Evolutionary conservation across 2,329 filamentous ascomycete genomes (phyloP).

Genomic region (Berkeleyomyces rouxiae): DNA sequence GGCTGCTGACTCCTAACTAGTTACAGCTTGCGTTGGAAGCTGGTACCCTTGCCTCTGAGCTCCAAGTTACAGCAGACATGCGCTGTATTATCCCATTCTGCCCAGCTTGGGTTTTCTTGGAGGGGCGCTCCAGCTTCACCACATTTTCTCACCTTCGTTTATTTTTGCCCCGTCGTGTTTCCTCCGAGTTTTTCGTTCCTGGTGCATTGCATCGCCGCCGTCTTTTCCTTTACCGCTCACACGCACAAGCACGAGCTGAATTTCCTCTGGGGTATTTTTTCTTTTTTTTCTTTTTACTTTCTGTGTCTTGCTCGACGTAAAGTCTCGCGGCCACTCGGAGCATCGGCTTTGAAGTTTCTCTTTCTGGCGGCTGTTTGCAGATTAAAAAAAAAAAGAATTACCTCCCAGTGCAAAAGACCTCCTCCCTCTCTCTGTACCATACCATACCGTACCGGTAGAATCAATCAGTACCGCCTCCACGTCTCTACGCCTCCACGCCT

Average conservation of each 20-base stretch:
- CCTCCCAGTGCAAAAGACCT: no score
- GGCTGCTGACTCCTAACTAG: neutral
- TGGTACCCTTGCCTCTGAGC: neutral
- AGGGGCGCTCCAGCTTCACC: neutral
- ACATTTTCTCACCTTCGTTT: neutral
- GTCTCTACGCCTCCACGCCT: neutral
- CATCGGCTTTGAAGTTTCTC: no score
- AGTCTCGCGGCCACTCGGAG: no score
- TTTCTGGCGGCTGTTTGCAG: no score
- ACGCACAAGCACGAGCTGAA: neutral
- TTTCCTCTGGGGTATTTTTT: neutral
- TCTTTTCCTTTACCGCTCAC: neutral
- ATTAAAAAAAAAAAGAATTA: no score
- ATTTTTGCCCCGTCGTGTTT: neutral
- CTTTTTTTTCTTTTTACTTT: neutral
- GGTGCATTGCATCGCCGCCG: neutral
- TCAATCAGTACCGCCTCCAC: no score
- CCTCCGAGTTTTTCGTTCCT: neutral
- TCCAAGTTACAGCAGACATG: neutral
- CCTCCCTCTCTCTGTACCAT: no score
- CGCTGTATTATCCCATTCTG: neutral
- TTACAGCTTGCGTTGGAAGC: neutral
- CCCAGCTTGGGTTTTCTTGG: neutral
- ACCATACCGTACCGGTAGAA: no score
- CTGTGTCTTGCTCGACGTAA: no score